These are phyloP conservation scores for Leucosporidium yakuticum DNA, from an alignment of 768 basidiomycete genomes.

Conservation along the genomic window DNA sequence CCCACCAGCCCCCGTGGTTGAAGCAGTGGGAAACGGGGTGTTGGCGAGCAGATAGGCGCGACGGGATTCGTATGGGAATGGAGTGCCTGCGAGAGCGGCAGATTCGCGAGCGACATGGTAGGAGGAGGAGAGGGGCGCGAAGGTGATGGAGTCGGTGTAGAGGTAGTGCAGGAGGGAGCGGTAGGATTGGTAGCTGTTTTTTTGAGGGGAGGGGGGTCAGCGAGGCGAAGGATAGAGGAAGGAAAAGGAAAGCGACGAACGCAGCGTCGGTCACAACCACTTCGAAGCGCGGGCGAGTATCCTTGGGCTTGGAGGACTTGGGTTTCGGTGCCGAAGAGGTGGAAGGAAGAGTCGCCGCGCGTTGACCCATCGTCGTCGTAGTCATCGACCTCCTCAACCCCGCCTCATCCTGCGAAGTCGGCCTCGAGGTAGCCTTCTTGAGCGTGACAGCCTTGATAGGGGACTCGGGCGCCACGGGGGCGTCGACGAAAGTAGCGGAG, in stretches of 20 bases:
- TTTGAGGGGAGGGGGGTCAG: background rate
- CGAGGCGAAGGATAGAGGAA: background rate
- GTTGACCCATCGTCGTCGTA: too few relatives aligned
- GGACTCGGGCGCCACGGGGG: constrained; percentile 12
- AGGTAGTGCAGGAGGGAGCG: constrained; percentile 46
- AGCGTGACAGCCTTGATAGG: constrained; percentile 1
- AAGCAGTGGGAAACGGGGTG: constrained; percentile 1
- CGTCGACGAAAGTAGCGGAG: constrained; percentile 15
- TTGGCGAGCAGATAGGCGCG: constrained; percentile 25
- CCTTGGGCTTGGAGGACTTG: constrained; percentile 3
- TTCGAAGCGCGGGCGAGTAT: constrained; percentile 37
- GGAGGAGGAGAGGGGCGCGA: constrained; percentile 46
- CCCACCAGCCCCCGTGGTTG: background rate
- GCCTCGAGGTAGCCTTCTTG: too few relatives aligned
- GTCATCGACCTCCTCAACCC: too few relatives aligned
- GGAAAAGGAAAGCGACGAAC: constrained; percentile 18
- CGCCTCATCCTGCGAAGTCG: too few relatives aligned
- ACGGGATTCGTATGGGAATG: constrained; percentile 23
- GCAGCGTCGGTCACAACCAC: constrained; percentile 44
- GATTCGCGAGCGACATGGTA: constrained; percentile 33
- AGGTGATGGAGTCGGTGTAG: constrained; percentile 46
- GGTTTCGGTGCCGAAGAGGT: too few relatives aligned
- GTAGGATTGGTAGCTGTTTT: constrained; percentile 44
- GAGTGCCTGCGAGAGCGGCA: background rate
- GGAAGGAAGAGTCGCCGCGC: too few relatives aligned